Conservation (phyloP, 352 stramenopile genomes). For the Nothophytophthora sp. region DNA sequence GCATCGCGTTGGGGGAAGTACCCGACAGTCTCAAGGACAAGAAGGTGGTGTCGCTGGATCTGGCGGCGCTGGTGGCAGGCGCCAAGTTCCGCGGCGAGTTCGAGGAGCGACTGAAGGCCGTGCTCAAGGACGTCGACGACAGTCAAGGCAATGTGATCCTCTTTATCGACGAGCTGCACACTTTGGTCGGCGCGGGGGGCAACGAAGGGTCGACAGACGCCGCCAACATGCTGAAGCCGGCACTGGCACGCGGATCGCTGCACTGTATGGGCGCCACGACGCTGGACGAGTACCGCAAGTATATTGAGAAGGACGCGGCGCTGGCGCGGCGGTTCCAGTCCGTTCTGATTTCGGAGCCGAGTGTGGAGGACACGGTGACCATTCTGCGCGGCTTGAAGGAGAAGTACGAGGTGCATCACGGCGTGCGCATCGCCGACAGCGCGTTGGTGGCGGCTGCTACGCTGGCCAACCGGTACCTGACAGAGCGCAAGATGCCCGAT, state of each 20-base stretch:
- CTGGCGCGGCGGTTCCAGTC: slow-evolving; percentile 97
- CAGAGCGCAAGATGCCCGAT: slow-evolving; percentile 95
- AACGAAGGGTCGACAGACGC: slow-evolving; percentile 91
- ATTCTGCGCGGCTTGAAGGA: slow-evolving; percentile 97
- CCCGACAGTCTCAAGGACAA: slow-evolving; percentile 95
- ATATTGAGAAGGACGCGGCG: slow-evolving; percentile 98
- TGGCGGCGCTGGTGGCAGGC: slow-evolving; percentile 95
- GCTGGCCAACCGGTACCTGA: slow-evolving; percentile 91
- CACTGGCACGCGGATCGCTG: slow-evolving; percentile 90
- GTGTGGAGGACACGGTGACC: slow-evolving; percentile 94
- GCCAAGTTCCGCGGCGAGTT: slow-evolving; percentile 97
- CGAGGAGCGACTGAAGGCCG: slow-evolving; percentile 96
- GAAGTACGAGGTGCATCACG: slow-evolving; percentile 97
- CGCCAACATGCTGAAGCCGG: slow-evolving; percentile 96
- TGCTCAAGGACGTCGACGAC: slow-evolving; percentile 95
- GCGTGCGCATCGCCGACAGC: slow-evolving; percentile 94
- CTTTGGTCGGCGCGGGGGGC: slow-evolving; percentile 90
- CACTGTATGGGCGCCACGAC: slow-evolving; percentile 94
- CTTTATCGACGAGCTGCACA: slow-evolving; percentile 97
- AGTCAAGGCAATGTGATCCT: slow-evolving; percentile 95
- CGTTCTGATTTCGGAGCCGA: slow-evolving; percentile 95
- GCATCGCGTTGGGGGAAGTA: slow-evolving; percentile 94
- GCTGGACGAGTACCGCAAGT: slow-evolving; percentile 95
- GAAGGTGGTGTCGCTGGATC: slow-evolving; percentile 94
- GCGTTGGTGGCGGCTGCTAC: slow-evolving; percentile 94